Base-by-base conservation (phyloP, 225 moss, liverwort and hornwort species). In the Asterella californica region DNA sequence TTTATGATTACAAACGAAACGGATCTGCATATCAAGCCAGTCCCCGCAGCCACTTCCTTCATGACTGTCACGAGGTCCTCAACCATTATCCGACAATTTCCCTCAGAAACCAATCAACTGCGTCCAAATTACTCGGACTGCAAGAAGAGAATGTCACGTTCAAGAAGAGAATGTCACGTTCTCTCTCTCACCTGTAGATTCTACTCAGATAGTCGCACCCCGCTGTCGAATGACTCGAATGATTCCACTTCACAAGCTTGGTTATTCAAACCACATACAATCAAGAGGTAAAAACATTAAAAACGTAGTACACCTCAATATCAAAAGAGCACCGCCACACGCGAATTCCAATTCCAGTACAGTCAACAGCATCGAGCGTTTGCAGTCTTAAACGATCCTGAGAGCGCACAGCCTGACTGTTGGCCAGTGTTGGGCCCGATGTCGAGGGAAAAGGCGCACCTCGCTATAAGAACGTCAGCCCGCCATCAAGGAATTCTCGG, bases 141-240 rank as follows among this genome's bases (percentile, higher is more conserved):
- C 42, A 42, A 42, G 42, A 42, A 42, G 42, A 42, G 42, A 42
- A 65, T 2, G 33, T 65, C 32, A 3, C 0, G 0, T 27, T 65
- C 65, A n/a, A n/a, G n/a, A n/a, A n/a, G n/a, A n/a, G n/a, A 2
- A 65, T 2, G 33, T 65, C 32, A 3, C 0, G 0, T 27, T 65
- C 65, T 65, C 32, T 65, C 65, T 65, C 32, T 65, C 65, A 65
- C 65, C 65, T 32, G 32, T 18, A 14, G 32, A 65, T 65, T 65
- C 65, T n/a, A 33, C 65, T 65, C 65, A 33, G 65, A 33, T 33
- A 14, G 65, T 65, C 65, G 32, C n/a, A 33, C 65, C 33, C 32
- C 65, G 65, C 65, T 33, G 65, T 33, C 65, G 65, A 65, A 65
- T 65, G 65, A 33, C 65, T 33, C 65, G 32, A 33, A 65, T 65